Percentiles rank a stretch among this genome's conserved stretches.
Conservation (phyloP, 2,329 filamentous ascomycete genomes). For the Decorospora gaudefroyi region DNA sequence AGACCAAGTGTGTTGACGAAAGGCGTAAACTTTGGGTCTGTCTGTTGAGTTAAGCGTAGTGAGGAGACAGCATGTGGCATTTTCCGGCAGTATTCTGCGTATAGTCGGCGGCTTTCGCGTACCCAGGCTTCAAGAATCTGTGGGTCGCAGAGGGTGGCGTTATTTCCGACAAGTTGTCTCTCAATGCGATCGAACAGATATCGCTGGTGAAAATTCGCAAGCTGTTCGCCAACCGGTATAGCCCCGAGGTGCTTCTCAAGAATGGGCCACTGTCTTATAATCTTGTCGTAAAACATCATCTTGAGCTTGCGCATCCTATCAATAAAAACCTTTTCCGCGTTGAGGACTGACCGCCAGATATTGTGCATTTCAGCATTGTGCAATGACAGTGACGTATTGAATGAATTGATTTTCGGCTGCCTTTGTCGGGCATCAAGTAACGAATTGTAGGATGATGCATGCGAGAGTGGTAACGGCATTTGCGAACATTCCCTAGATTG, state of each 20-base stretch:
- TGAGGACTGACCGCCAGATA: conserved; percentile 30
- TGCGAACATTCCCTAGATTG: conserved; percentile 8
- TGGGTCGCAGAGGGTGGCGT: conserved; percentile 25
- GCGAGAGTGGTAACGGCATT: conserved; percentile 19
- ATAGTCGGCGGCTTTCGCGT: conserved; percentile 23
- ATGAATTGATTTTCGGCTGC: neutral
- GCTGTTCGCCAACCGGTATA: conserved; percentile 24
- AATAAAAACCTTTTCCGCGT: conserved; percentile 32
- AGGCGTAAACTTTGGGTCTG: conserved; percentile 30
- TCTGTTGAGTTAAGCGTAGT: conserved; percentile 25
- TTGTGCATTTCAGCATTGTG: conserved; percentile 25
- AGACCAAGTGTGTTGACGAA: conserved; percentile 37
- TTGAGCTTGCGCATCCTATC: conserved; percentile 32
- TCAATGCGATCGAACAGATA: conserved; percentile 29
- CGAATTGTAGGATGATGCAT: conserved; percentile 19
- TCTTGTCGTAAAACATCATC: conserved; percentile 34
- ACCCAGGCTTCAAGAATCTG: conserved; percentile 32
- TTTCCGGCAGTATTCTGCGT: conserved; percentile 31
- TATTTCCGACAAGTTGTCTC: conserved; percentile 15
- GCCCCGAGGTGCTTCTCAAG: conserved; percentile 32
- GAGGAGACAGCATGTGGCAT: conserved; percentile 34
- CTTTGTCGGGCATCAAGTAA: neutral
- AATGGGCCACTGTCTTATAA: conserved; percentile 35
- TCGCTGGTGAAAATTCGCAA: conserved; percentile 26
- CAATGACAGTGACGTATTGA: conserved; percentile 1